Conservation (phyloP, 495 filamentous ascomycete species). For the Aspergillus incahuasiensis region DNA sequence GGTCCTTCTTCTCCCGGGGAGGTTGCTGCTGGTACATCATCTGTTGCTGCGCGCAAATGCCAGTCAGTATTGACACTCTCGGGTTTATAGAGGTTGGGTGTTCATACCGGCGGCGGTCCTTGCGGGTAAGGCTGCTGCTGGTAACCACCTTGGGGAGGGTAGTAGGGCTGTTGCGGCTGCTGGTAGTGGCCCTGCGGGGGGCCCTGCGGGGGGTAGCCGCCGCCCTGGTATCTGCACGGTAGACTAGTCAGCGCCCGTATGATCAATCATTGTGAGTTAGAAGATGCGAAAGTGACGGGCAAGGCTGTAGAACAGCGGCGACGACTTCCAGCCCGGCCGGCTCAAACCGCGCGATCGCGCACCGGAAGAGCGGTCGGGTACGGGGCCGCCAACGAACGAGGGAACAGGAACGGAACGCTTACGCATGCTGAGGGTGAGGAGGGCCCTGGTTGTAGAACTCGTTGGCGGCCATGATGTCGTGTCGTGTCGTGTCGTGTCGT, state of each 20-base stretch:
- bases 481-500: too few relatives aligned
- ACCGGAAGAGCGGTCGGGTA: background rate
- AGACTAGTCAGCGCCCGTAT: background rate
- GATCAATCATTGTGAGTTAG: background rate
- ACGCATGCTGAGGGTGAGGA: conserved; percentile 26
- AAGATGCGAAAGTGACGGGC: too few relatives aligned
- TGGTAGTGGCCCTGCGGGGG: conserved; percentile 3
- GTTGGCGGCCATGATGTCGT: conserved; percentile 19
- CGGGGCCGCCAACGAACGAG: background rate
- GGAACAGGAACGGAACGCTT: conserved; percentile 8
- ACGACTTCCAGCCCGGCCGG: background rate
- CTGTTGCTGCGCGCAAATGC: conserved; percentile 11
- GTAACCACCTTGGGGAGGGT: conserved; percentile 15
- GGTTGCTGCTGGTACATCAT: conserved; percentile 60
- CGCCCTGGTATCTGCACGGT: conserved; percentile 11
- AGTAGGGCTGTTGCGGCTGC: conserved; percentile 5
- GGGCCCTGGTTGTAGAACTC: conserved; percentile 22
- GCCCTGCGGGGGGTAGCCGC: conserved; percentile 11
- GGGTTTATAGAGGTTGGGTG: background rate
- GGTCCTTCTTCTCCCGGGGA: conserved; percentile 44
- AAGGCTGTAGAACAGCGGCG: background rate
- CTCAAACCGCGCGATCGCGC: background rate
- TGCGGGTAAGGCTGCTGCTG: conserved; percentile 14
- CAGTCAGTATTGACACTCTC: background rate
- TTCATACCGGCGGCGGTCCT: conserved; percentile 21